These are phyloP conservation scores for Diplodia scrobiculata DNA, from an alignment of 2,329 filamentous ascomycete genomes.

Conservation along the genomic window DNA sequence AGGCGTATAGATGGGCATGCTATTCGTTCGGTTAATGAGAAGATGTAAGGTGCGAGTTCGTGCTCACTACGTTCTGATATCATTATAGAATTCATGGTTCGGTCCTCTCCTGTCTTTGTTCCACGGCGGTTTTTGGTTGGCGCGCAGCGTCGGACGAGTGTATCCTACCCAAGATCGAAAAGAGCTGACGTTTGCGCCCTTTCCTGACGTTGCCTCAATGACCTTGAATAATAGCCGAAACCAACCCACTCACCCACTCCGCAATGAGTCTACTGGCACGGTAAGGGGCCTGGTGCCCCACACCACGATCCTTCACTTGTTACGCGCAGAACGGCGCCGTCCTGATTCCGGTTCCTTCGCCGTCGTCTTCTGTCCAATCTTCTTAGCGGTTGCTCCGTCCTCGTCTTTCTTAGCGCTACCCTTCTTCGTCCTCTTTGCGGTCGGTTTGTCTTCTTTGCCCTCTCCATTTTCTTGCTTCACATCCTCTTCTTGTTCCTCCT, in stretches of 20 bases:
- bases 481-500: constrained; percentile 20
- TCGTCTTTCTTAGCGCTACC: neutral
- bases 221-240: neutral
- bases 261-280: neutral
- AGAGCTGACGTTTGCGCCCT: neutral
- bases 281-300: no score
- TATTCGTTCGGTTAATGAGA: constrained; percentile 15
- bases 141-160: neutral
- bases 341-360: constrained; percentile 7
- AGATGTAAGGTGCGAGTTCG: neutral
- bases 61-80: neutral
- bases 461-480: constrained; percentile 13
- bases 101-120: neutral
- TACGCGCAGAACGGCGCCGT: constrained; percentile 12
- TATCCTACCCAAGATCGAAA: neutral
- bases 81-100: neutral
- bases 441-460: constrained; percentile 4
- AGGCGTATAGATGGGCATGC: constrained; percentile 20
- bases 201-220: neutral
- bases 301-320: constrained; percentile 1
- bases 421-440: constrained; percentile 21
- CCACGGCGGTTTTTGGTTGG: no score
- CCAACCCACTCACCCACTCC: neutral
- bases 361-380: constrained; percentile 16
- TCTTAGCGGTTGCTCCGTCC: constrained; percentile 30